A percentile compares a stretch with the other conserved stretches of the same genome.
phyloP scores from a whole-genome alignment of 768 basidiomycete species.

The Rhodotorula taiwanensis region DNA sequence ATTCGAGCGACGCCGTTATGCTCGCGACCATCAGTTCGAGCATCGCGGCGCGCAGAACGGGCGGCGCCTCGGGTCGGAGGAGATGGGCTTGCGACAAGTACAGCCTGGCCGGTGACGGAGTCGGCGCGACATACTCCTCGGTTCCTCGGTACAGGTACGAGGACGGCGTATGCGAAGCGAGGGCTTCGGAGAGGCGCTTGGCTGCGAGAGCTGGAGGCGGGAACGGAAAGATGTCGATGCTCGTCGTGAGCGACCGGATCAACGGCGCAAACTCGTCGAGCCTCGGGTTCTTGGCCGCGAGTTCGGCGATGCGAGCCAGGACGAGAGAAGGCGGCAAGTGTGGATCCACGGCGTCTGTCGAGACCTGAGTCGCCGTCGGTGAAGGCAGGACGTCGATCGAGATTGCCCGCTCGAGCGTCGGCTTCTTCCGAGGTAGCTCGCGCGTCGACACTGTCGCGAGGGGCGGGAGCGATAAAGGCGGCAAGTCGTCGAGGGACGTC shows the following conservation, averaged over 20 bases:
- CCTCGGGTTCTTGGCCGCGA: not conserved
- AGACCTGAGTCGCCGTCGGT: not conserved
- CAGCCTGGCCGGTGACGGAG: conserved; percentile 28
- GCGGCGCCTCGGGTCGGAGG: conserved; percentile 11
- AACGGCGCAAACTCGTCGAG: conserved; percentile 15
- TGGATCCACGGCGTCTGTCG: conserved; percentile 6
- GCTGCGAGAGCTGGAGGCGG: conserved; percentile 35
- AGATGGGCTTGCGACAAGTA: conserved; percentile 34
- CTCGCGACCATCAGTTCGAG: conserved; percentile 31
- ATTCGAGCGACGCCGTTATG: conserved; percentile 27
- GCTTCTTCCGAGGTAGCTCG: not conserved
- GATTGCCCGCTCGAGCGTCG: conserved; percentile 7
- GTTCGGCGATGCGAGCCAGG: conserved; percentile 21
- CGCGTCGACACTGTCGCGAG: not conserved
- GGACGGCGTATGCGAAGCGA: conserved; percentile 9
- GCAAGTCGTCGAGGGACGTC: conserved; percentile 13
- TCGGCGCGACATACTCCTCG: not conserved
- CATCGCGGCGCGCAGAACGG: conserved; percentile 9
- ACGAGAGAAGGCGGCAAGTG: conserved; percentile 26
- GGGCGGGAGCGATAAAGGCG: conserved; percentile 2
- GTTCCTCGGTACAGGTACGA: too few species aligned
- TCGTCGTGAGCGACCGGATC: conserved; percentile 19
- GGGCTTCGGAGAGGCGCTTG: conserved; percentile 20
- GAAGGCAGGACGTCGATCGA: conserved; percentile 14
- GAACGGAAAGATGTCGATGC: conserved; percentile 32